Evolutionary conservation across 192 early-diverging fungal species (phyloP).

Genomic region (Lobosporangium transversale): DNA sequence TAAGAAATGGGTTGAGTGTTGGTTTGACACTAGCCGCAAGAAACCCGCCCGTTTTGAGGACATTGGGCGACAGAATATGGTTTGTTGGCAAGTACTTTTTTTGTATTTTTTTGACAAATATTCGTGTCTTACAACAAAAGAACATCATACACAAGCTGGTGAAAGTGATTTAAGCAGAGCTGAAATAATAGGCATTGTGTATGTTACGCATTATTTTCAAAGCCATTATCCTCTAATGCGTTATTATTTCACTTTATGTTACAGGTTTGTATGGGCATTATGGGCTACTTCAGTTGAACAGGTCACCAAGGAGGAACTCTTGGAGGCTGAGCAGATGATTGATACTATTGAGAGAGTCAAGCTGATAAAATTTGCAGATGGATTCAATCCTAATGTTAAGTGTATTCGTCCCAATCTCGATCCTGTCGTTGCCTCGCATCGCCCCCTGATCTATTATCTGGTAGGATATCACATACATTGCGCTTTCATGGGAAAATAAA

Average conservation of each 20-base stretch:
- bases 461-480: too few relatives aligned
- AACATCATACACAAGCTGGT: not conserved
- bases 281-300: conserved; percentile 54
- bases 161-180: too few relatives aligned
- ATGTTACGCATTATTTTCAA: too few relatives aligned
- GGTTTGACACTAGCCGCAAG: conserved; percentile 47
- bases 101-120: conserved; percentile 7
- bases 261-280: conserved; percentile 67
- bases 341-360: conserved; percentile 43
- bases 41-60: conserved; percentile 25
- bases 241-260: too few relatives aligned
- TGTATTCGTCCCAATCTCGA: conserved; percentile 69
- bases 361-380: conserved; percentile 50
- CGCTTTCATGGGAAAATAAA: not conserved
- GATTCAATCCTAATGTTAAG: conserved; percentile 55
- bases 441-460: conserved; percentile 66
- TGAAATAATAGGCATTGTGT: too few relatives aligned
- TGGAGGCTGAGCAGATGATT: conserved; percentile 57
- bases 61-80: conserved; percentile 38
- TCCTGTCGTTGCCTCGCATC: conserved; percentile 62
- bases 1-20: conserved; percentile 35
- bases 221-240: too few relatives aligned
- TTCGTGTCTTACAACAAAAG: too few relatives aligned
- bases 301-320: conserved; percentile 29
- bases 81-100: conserved; percentile 27